Evolutionary conservation across 495 filamentous ascomycete species (phyloP).

Genomic region (Xylaria longipes): DNA sequence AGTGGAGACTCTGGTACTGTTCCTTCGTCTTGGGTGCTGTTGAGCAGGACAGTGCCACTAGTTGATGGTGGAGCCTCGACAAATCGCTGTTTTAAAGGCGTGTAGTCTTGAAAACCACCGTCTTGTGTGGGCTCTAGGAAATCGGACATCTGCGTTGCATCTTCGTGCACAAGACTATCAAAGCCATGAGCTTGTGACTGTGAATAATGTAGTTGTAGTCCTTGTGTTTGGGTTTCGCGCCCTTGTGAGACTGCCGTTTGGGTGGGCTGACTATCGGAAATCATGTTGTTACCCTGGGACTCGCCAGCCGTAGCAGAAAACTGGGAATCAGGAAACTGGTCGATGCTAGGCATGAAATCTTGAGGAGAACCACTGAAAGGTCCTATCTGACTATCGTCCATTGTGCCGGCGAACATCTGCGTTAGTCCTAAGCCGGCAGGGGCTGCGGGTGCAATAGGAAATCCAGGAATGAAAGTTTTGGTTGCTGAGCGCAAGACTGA

Average conservation of each 20-base stretch:
- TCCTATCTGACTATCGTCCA: constrained; percentile 67
- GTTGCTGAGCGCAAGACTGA: constrained; percentile 63
- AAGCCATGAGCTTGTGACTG: constrained; percentile 62
- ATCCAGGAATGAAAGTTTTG: constrained; percentile 65
- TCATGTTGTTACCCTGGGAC: constrained; percentile 59
- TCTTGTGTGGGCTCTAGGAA: constrained; percentile 87
- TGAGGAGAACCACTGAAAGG: constrained; percentile 40
- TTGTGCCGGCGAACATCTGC: constrained; percentile 91
- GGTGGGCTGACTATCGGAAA: constrained; percentile 68
- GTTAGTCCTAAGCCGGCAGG: constrained; percentile 77
- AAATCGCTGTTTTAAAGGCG: constrained; percentile 66
- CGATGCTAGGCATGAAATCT: constrained; percentile 48
- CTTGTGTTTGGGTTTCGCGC: constrained; percentile 55
- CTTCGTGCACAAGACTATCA: constrained; percentile 53
- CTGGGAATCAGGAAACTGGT: constrained; percentile 54
- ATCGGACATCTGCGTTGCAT: constrained; percentile 63
- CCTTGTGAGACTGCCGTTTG: constrained; percentile 30
- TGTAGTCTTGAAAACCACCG: constrained; percentile 68
- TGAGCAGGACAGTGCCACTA: constrained; percentile 69
- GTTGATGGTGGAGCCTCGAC: constrained; percentile 70
- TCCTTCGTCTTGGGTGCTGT: constrained; percentile 42
- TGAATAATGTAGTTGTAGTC: constrained; percentile 57
- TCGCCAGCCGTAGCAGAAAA: constrained; percentile 56
- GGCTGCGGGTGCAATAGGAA: constrained; percentile 57
- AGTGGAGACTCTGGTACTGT: constrained; percentile 64